phyloP scores from a whole-genome alignment of 2,329 filamentous ascomycete genomes.

The Furcasterigmium sp. region DNA sequence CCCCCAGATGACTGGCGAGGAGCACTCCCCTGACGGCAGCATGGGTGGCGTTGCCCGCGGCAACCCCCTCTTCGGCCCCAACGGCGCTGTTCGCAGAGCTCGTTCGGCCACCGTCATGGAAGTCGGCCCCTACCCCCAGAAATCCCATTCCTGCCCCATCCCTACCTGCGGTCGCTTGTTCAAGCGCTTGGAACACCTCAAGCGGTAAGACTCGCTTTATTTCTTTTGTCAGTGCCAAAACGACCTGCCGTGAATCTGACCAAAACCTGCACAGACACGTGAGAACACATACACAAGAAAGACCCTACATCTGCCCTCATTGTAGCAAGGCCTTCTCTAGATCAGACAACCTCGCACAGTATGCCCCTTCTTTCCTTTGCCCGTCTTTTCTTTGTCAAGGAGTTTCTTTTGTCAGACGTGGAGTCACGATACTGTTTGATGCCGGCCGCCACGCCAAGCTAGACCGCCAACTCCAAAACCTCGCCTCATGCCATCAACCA shows the following conservation, averaged over 20 bases:
- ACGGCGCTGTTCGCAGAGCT: conserved; percentile 75
- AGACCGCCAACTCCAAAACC: conserved; percentile 19
- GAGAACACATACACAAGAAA: conserved; percentile 98
- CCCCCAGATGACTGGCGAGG: conserved; percentile 56
- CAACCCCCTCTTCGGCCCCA: conserved; percentile 52
- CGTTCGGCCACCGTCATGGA: conserved; percentile 96
- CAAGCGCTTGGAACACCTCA: conserved; percentile 98
- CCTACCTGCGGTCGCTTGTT: conserved; percentile 95
- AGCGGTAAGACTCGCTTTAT: conserved; percentile 69
- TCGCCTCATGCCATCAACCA: conserved; percentile 28
- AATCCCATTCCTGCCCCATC: conserved; percentile 98
- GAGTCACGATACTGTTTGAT: background rate
- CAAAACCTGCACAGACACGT: conserved; percentile 70
- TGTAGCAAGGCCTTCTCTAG: conserved; percentile 99
- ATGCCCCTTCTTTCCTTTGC: conserved; percentile 40
- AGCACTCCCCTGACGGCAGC: conserved; percentile 53
- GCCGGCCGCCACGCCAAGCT: conserved; percentile 15
- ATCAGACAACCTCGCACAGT: conserved; percentile 98
- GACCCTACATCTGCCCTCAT: conserved; percentile 93
- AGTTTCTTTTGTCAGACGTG: conserved; percentile 15
- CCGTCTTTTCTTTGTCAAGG: conserved; percentile 18
- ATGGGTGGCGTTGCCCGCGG: conserved; percentile 49
- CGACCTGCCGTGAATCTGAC: conserved; percentile 40
- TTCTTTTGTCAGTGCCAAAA: conserved; percentile 29
- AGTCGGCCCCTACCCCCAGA: conserved; percentile 91